Percentiles rank a stretch among this genome's conserved stretches.
Evolutionary conservation across 805 yeast species (phyloP).

Genomic region (Candida coquimbonensis): DNA sequence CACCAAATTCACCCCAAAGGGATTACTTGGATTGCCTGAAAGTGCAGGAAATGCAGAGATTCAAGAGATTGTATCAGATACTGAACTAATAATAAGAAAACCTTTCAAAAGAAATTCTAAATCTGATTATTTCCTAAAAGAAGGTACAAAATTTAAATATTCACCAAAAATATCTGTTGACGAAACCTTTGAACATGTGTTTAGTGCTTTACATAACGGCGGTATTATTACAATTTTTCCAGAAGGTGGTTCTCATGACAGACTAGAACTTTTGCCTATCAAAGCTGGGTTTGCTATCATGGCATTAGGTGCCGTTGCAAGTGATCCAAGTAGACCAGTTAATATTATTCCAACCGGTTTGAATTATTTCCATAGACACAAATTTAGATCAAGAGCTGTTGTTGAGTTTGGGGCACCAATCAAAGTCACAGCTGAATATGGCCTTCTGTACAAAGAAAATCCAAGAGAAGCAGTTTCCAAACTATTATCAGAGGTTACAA

Average conservation of each 20-base stretch:
- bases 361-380: slow-evolving; percentile 92
- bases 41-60: slow-evolving; percentile 74
- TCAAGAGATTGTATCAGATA: slow-evolving; percentile 58
- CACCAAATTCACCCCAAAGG: slow-evolving; percentile 49
- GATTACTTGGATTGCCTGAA: slow-evolving; percentile 70
- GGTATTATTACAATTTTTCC: slow-evolving; percentile 90
- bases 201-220: slow-evolving; percentile 68
- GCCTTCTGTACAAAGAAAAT: slow-evolving; percentile 54
- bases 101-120: slow-evolving; percentile 51
- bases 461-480: slow-evolving; percentile 71
- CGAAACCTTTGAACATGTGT: slow-evolving; percentile 73
- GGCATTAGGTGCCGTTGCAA: slow-evolving; percentile 91
- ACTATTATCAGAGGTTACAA: slow-evolving; percentile 63
- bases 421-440: slow-evolving; percentile 53
- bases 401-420: slow-evolving; percentile 90
- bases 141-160: slow-evolving; percentile 60
- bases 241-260: slow-evolving; percentile 96
- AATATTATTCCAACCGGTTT: slow-evolving; percentile 91
- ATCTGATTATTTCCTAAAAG: slow-evolving; percentile 38
- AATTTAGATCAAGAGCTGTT: slow-evolving; percentile 90
- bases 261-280: slow-evolving; percentile 82
- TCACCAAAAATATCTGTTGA: slow-evolving; percentile 84
- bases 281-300: slow-evolving; percentile 97
- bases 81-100: slow-evolving; percentile 57
- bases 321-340: slow-evolving; percentile 66